Base-by-base conservation (phyloP, 2,329 filamentous ascomycete genomes). In the Tolypocladium nubicola region DNA sequence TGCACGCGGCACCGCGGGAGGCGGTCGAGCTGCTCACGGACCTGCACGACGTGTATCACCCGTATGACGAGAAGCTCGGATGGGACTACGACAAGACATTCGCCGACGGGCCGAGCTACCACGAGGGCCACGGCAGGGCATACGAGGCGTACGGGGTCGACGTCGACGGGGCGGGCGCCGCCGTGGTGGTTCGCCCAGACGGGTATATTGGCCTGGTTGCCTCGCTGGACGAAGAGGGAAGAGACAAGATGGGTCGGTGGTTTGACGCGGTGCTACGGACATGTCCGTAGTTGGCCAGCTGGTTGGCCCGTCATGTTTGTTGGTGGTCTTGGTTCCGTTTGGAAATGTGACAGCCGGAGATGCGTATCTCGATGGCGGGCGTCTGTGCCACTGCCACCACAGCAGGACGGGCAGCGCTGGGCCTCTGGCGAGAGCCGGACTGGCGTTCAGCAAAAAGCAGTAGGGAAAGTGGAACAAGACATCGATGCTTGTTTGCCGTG, bases 161-260 rank as follows among this genome's bases (percentile, higher is more conserved):
- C 61, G 66, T 62, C 21, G 71, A 78, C 56, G 68, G 70, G 23
- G 86, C 86, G 0, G 47, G 47, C 19, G 83, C 81, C 60, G 70
- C 84, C 4, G 78, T 87, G 0, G 71, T 85, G 1, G 72, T 85
- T 2, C 70, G 87, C 53, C 87, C 87, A 2, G 87, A 90, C 72
- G 84, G 87, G 65, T 85, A 89, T 68, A 79, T 89, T 38, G 77
- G 67, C 1, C 73, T 70, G 63, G 61, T 76, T 1, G 70, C 71
- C 1, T 67, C 71, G 19, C 60, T 77, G 23, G 70, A 74, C 26
- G 70, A 72, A 38, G 53, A 57, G 23, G 61, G 53, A 38, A 57
- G 59, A 55, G 21, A n/a, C 23, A 54, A 57, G 59, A 55, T 59
- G 54, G 47, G 49, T 35, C 26, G 14, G n/a, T 61, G 59, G 60